Percentiles rank a stretch among this genome's conserved stretches.
These are phyloP conservation scores for Botryosphaeria agaves DNA, from an alignment of 2,329 filamentous ascomycete species.

Conservation along the genomic window DNA sequence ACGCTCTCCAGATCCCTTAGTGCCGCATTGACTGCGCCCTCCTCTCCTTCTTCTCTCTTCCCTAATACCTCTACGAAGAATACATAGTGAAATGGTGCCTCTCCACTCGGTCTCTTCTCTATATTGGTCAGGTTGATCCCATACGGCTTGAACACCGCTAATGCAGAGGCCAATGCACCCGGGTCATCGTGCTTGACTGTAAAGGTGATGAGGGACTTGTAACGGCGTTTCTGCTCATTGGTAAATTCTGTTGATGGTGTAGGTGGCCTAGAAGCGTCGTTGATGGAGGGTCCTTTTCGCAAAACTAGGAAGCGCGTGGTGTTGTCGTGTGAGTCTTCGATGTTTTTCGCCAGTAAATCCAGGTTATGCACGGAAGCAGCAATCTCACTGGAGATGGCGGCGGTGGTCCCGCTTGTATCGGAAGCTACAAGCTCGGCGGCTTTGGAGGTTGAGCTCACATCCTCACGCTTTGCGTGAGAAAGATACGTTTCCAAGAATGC, in stretches of 20 bases:
- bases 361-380: slow-evolving; percentile 54
- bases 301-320: slow-evolving; percentile 66
- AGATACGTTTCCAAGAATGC: slow-evolving; percentile 54
- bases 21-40: slow-evolving; percentile 41
- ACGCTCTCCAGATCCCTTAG: slow-evolving; percentile 39
- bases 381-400: slow-evolving; percentile 61
- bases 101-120: slow-evolving; percentile 64
- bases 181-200: slow-evolving; percentile 55
- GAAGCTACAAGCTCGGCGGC: slow-evolving; percentile 60
- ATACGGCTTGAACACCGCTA: slow-evolving; percentile 59
- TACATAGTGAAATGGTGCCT: slow-evolving; percentile 70
- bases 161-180: slow-evolving; percentile 66
- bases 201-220: slow-evolving; percentile 68
- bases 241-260: slow-evolving; percentile 4
- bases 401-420: slow-evolving; percentile 39
- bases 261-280: background rate
- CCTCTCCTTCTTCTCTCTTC: slow-evolving; percentile 33
- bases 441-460: slow-evolving; percentile 70
- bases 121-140: slow-evolving; percentile 79
- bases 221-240: slow-evolving; percentile 5
- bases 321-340: slow-evolving; percentile 61
- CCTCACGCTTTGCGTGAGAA: slow-evolving; percentile 58
- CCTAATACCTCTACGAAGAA: slow-evolving; percentile 88
- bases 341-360: slow-evolving; percentile 48
- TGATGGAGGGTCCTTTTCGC: slow-evolving; percentile 10